Percentiles rank a stretch among this genome's conserved stretches.
Conservation (phyloP, 129 eudicot species). For the Erigeron canadensis region DNA sequence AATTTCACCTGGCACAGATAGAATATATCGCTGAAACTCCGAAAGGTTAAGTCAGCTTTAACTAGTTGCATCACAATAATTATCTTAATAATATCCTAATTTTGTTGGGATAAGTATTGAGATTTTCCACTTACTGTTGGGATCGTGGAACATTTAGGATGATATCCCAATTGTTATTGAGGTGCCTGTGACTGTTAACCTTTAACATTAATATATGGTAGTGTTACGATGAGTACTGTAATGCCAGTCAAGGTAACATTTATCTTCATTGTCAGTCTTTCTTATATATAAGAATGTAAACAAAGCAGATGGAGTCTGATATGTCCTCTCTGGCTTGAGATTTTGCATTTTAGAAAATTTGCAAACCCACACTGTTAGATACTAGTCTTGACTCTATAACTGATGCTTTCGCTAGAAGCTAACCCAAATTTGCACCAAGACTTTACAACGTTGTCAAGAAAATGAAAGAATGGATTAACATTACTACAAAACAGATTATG, state of each 20-base stretch:
- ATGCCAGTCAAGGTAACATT: slow-evolving; percentile 12
- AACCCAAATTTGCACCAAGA: slow-evolving; percentile 8
- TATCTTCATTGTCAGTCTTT: slow-evolving; percentile 3
- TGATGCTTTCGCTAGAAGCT: no score
- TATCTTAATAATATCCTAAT: not conserved
- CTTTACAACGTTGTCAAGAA: slow-evolving; percentile 6
- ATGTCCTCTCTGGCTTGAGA: slow-evolving; percentile 1
- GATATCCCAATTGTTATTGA: slow-evolving; percentile 6
- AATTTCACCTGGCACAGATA: slow-evolving; percentile 16
- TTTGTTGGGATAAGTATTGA: slow-evolving; percentile 1
- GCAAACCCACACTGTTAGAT: not conserved
- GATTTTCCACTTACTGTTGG: not conserved
- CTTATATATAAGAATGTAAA: not conserved
- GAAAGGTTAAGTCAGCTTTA: not conserved
- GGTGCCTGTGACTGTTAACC: slow-evolving; percentile 8
- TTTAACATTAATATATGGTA: not conserved
- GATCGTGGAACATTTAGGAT: not conserved
- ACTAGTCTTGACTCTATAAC: slow-evolving; percentile 16
- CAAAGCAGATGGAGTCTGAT: slow-evolving; percentile 10
- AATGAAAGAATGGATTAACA: slow-evolving; percentile 1
- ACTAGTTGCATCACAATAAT: not conserved
- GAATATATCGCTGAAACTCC: not conserved
- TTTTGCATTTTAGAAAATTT: slow-evolving; percentile 8
- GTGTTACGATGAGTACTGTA: not conserved
- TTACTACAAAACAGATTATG: not conserved